Conservation (phyloP, 768 basidiomycete species). For the Lactarius hatsudake region DNA sequence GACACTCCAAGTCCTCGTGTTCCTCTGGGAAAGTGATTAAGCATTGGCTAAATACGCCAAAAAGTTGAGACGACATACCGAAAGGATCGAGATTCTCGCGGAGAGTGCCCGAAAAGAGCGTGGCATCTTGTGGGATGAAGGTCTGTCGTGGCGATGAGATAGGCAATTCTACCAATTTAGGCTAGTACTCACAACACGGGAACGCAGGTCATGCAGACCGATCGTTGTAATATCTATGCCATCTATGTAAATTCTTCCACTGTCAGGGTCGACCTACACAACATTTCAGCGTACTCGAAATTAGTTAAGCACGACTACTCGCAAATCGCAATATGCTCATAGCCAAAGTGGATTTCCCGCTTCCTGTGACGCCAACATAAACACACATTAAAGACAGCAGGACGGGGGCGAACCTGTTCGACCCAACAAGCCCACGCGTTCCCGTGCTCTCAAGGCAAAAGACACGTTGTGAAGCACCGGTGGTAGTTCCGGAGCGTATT, state of each 20-base stretch:
- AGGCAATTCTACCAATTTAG: not conserved
- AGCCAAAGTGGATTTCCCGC: constrained; percentile 80
- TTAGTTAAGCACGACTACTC: constrained; percentile 30
- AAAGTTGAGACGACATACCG: constrained; percentile 35
- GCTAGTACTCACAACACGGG: constrained; percentile 53
- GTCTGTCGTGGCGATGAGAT: constrained; percentile 44
- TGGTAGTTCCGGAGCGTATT: constrained; percentile 83
- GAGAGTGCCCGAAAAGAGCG: constrained; percentile 77
- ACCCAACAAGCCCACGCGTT: constrained; percentile 77
- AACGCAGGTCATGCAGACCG: constrained; percentile 80
- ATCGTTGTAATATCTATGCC: constrained; percentile 87
- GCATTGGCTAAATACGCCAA: too few species aligned
- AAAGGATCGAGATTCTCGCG: constrained; percentile 77
- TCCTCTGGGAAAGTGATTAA: constrained; percentile 46
- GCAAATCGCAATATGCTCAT: constrained; percentile 85
- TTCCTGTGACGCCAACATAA: constrained; percentile 41
- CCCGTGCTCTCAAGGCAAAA: constrained; percentile 66
- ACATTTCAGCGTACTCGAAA: not conserved
- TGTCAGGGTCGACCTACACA: constrained; percentile 64
- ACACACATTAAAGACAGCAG: not conserved
- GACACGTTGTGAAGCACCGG: constrained; percentile 74
- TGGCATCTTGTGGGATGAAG: constrained; percentile 72
- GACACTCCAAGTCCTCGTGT: constrained; percentile 73
- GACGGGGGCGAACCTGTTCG: constrained; percentile 52
- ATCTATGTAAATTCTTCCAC: constrained; percentile 77